Evolutionary conservation across 2,329 filamentous ascomycete genomes (phyloP), one percentile per base, ranked within the genome.

Genomic region (Rhexocercosporidium sp.): DNA sequence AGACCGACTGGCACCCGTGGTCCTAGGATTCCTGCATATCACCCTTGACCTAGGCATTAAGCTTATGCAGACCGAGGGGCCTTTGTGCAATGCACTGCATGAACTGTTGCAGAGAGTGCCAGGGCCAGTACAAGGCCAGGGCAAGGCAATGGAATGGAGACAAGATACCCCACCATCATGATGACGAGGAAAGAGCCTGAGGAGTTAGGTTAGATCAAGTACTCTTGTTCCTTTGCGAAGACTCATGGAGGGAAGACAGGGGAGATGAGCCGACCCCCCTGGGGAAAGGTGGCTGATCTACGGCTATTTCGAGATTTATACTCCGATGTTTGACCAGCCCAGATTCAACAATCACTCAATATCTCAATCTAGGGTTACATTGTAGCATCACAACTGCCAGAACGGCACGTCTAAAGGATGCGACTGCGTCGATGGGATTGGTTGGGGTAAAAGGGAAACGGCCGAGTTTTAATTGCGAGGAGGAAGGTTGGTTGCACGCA

Each of bases 1-100:
- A 25, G n/a, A 39, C 31, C 53, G 53, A 57, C 53, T 39, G 53
- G 29, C 53, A 57, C 53, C 53, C 53, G 53, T 57, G 18, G 53
- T 22, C 31, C 53, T 16, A 37, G 53, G 53, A 14, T 39, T 11
- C 4, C 9, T 39, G 53, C 53, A 57, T 57, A 37, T 37, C 12
- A 34, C 8, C 51, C 51, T 29, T 1, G 27, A 29, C 53, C 53
- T 25, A n/a, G 25, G 34, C 31, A 16, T 22, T 20, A 34, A 57
- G 53, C 53, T 37, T 57, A 57, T 57, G 53, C 53, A 47, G 16
- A 20, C 16, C n/a, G 12, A 47, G 44, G 44, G 31, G 6, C 3
- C 41, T 37, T 39, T 57, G 53, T 57, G 53, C 25, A 54, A 47
- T 20, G 7, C 31, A 39, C 31, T 57, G 34, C 53, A 57, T 41